Percentiles rank a stretch among this genome's conserved stretches.
Conservation (phyloP, 2,329 filamentous ascomycete species). For the Boeremia lycopersici region DNA sequence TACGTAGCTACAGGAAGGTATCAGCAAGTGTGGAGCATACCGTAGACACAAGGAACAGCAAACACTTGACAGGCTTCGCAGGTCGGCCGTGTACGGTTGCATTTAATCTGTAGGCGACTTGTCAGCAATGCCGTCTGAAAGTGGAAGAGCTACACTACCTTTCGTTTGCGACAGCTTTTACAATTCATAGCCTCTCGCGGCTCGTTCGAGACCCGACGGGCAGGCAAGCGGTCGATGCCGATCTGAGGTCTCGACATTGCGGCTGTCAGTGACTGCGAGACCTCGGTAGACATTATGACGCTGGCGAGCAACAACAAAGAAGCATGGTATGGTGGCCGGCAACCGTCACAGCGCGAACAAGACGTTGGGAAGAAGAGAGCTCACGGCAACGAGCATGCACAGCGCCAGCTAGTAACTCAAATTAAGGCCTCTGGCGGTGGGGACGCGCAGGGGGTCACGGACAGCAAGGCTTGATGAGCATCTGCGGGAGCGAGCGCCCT, state of each 20-base stretch:
- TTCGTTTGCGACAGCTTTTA: conserved; percentile 91
- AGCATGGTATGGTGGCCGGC: conserved; percentile 41
- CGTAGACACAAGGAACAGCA: conserved; percentile 86
- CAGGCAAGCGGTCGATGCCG: conserved; percentile 78
- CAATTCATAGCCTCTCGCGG: conserved; percentile 93
- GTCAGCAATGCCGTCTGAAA: conserved; percentile 20
- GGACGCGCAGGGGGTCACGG: conserved; percentile 32
- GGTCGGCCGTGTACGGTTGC: conserved; percentile 80
- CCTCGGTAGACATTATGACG: conserved; percentile 40
- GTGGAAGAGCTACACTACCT: conserved; percentile 60
- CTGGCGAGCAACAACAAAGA: conserved; percentile 29
- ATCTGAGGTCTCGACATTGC: conserved; percentile 76
- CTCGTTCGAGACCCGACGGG: conserved; percentile 73
- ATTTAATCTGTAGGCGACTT: conserved; percentile 73
- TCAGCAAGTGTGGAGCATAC: conserved; percentile 54
- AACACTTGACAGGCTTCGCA: conserved; percentile 91
- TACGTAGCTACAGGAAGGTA: conserved; percentile 8
- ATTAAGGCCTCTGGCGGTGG: conserved; percentile 48
- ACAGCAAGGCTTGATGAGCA: conserved; percentile 39
- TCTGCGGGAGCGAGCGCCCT: conserved; percentile 40
- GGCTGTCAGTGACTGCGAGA: conserved; percentile 36
- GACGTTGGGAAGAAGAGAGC: conserved; percentile 33
- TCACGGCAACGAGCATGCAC: conserved; percentile 28
- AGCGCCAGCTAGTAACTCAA: conserved; percentile 43
- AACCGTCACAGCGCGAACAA: conserved; percentile 20